Evolutionary conservation across 768 basidiomycete species (phyloP), one percentile per base, ranked within the genome.

Genomic region (Pisolithus microcarpus): DNA sequence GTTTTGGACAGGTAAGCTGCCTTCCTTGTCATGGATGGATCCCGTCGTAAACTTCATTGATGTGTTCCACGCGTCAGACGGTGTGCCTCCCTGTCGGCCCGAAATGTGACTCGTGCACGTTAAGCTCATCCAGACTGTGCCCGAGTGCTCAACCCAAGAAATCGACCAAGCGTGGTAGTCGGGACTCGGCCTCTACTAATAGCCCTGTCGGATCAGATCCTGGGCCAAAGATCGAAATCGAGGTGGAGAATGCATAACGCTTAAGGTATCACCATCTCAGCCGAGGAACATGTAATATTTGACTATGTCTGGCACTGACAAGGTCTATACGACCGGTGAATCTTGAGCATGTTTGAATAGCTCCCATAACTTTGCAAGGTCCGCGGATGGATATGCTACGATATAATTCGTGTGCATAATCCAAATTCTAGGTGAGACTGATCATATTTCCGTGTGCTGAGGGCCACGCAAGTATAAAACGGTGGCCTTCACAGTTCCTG

Each of bases 1-100:
- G 89, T 0, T 91, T 92, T 52, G 90, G 89, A 31, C 89, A 91
- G 77, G 88, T 87, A 54, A 26, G 68, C 47, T 11, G 42, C 31
- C 18, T 16, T 24, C 10, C 15, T 50, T 34, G 15, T 43, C 30
- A 7, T 40, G 6, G 31, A 9, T 13, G 28, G 8, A 23, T 23
- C 21, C 19, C 13, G 19, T 46, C 21, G 40, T 37, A 42, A 19
- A 49, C 21, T 11, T 42, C 10, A 13, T 21, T 3, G 4, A 13
- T 1, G 10, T 16, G 18, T 30, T 39, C 48, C 11, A 11, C 50
- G 16, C 7, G 42, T 7, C 53, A 89, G 87, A 78, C 76, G 0
- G 71, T 89, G 0, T 91, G 87, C 51, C 65, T 80, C 2, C 82
- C 87, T 6, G 72, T 83, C 6, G 72, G 73, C 1, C 85, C 87